phyloP scores from a whole-genome alignment of 306 rosid species.

The Fagus sylvatica region DNA sequence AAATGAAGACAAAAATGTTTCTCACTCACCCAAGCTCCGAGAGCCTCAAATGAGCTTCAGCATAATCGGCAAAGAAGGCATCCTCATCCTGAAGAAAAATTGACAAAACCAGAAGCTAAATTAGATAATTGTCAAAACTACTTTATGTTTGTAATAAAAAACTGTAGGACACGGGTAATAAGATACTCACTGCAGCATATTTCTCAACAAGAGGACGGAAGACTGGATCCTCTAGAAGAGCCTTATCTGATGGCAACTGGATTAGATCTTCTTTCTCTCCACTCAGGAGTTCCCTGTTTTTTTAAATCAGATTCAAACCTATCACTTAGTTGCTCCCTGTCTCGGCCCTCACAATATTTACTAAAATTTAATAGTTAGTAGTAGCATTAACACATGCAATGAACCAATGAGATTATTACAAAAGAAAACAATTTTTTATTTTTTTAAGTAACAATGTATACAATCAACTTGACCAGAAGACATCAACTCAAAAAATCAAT shows the following conservation, averaged over 20 bases:
- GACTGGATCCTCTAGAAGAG: conserved; percentile 54
- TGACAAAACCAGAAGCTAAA: neutral
- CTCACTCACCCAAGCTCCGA: conserved; percentile 58
- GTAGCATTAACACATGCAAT: neutral
- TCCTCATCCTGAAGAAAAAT: conserved; percentile 42
- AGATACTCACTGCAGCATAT: conserved; percentile 45
- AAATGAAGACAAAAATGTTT: neutral
- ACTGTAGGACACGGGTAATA: neutral
- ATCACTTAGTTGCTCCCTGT: neutral
- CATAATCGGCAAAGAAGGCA: conserved; percentile 53
- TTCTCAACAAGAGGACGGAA: conserved; percentile 63
- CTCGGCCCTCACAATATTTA: no score
- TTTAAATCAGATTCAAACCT: neutral
- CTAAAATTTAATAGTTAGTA: neutral
- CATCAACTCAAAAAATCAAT: conserved; percentile 9
- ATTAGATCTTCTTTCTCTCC: conserved; percentile 48
- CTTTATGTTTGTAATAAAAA: neutral
- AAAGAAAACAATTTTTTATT: neutral
- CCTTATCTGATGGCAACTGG: conserved; percentile 58
- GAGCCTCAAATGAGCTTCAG: conserved; percentile 51
- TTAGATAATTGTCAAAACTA: neutral
- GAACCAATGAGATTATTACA: neutral
- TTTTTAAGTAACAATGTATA: neutral
- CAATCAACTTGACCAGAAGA: neutral
- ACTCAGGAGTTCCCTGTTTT: conserved; percentile 36